Base-by-base conservation (phyloP, 306 rosid species). In the Trifolium repens region DNA sequence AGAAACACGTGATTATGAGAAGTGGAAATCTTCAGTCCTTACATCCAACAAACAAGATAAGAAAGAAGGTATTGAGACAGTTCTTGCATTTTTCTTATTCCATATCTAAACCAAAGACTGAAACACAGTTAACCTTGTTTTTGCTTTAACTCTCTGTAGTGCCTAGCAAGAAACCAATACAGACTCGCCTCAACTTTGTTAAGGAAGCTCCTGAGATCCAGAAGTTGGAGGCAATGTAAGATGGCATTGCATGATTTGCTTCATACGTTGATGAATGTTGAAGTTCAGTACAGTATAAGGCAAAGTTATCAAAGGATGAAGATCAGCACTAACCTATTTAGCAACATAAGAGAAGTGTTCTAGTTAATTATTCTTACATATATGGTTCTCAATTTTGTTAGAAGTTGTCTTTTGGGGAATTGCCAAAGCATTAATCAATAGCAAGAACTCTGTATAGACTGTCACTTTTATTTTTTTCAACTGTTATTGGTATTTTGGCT, bases 1-100 rank as follows among this genome's bases (percentile, higher is more conserved):
- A 74, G 93, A 87, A 63, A 82, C 84, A 10, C 84, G 68, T 10
- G 87, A 80, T 32, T 91, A 90, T 50, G 86, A 86, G 73, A 80
- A 89, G 42, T 92, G 96, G 96, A 92, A 88, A 71, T 84, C 90
- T 50, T 77, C 89, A 50, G 96, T 94, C 44, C 50, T 92, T 43
- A 76, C 82, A 68, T 90, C 96, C 30, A 90, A 89, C 73, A 72
- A 86, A 24, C 58, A 84, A 79, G 88, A 58, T 82, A 89, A 80
- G 59, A 64, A 79, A 52, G 85, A 82, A 89, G 97, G 98, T 90
- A 54, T 26, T 35, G 50, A 16, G 69, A 35, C 16, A 16, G 13
- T 63, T 44, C 68, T 76, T 72, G 35, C 47, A 44, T 49, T 77
- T 63, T 77, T 53, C 69, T 34, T 37, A 8, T 13, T 71, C 17